Percentiles rank a stretch among this genome's conserved stretches.
phyloP scores from a whole-genome alignment of 441 rosid species.

The Macaranga tanarius region DNA sequence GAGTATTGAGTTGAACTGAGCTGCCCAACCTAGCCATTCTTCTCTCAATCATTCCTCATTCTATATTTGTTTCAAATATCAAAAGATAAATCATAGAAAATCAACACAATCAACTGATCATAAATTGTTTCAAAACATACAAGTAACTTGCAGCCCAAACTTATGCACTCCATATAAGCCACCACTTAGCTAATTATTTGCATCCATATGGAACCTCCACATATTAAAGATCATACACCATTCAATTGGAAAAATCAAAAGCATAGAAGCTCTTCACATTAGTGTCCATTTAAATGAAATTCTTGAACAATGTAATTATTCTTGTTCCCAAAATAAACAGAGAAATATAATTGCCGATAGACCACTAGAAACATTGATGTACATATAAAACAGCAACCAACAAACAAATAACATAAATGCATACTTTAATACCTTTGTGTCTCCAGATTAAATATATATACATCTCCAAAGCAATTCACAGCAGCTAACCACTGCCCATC shows the following conservation, averaged over 20 bases:
- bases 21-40: background rate
- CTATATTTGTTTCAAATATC: background rate
- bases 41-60: background rate
- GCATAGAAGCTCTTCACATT: background rate
- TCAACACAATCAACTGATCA: background rate
- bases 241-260: background rate
- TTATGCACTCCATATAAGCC: background rate
- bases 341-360: background rate
- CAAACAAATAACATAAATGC: background rate
- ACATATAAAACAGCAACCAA: background rate
- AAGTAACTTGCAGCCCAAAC: background rate
- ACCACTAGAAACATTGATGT: background rate
- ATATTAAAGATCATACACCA: background rate
- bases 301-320: background rate
- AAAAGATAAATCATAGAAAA: background rate
- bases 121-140: background rate
- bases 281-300: background rate
- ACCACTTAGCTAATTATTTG: background rate
- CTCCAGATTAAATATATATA: conserved; percentile 76
- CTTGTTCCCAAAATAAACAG: background rate
- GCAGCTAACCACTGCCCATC: conserved; percentile 96
- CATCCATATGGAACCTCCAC: background rate
- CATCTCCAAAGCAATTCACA: conserved; percentile 86
- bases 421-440: conserved; percentile 55
- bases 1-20: background rate